phyloP scores from a whole-genome alignment of 768 basidiomycete genomes.

The Tremella fuciformis region DNA sequence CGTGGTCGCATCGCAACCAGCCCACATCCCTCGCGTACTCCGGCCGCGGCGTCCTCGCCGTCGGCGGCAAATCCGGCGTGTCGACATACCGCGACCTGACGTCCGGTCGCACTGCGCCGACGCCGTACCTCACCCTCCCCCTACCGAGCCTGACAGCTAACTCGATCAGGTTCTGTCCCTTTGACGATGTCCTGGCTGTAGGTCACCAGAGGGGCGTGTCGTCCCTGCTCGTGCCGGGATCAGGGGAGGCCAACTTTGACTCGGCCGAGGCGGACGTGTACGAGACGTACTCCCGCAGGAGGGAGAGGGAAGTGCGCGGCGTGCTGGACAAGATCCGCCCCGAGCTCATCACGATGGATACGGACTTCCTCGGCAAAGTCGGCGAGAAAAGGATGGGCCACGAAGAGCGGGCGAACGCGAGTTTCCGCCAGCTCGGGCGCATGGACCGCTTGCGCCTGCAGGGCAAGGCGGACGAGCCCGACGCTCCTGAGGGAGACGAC shows the following conservation, averaged over 20 bases:
- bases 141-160: slow-evolving; percentile 74
- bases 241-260: slow-evolving; percentile 94
- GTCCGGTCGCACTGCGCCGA: slow-evolving; percentile 58
- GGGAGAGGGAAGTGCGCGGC: slow-evolving; percentile 85
- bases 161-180: slow-evolving; percentile 74
- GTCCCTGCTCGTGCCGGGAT: slow-evolving; percentile 81
- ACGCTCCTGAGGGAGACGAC: slow-evolving; percentile 57
- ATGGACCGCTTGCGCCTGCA: slow-evolving; percentile 69
- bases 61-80: slow-evolving; percentile 76
- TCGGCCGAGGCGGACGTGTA: slow-evolving; percentile 90
- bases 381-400: slow-evolving; percentile 30
- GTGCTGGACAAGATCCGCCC: slow-evolving; percentile 93
- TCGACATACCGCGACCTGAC: slow-evolving; percentile 69
- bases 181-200: slow-evolving; percentile 51
- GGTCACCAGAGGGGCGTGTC: slow-evolving; percentile 65
- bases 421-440: slow-evolving; percentile 52
- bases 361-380: slow-evolving; percentile 51
- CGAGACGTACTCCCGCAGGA: slow-evolving; percentile 73
- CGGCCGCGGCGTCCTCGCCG: slow-evolving; percentile 74
- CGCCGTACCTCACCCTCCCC: slow-evolving; percentile 79
- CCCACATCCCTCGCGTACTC: slow-evolving; percentile 79
- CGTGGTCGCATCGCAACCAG: slow-evolving; percentile 61
- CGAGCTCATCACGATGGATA: slow-evolving; percentile 73
- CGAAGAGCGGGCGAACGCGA: slow-evolving; percentile 49
- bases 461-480: slow-evolving; percentile 61